phyloP scores from a whole-genome alignment of 495 filamentous ascomycete genomes.

The Massariosphaeria phaeospora region DNA sequence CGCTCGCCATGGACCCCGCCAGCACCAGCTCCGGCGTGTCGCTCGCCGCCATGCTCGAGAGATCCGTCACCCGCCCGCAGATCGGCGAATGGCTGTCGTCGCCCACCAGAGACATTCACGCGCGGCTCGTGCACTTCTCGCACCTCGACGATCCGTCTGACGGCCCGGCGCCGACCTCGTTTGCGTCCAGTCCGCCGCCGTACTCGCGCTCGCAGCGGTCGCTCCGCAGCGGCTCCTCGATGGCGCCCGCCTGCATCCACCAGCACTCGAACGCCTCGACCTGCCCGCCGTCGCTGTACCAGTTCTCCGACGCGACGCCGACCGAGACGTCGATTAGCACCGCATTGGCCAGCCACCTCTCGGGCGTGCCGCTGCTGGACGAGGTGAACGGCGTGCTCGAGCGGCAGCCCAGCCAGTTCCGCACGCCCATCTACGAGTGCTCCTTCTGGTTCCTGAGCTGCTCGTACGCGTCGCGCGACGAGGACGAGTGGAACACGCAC shows the following conservation, averaged over 20 bases:
- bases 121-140: constrained; percentile 26
- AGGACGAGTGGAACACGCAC: constrained; percentile 28
- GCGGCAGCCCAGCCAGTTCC: constrained; percentile 5
- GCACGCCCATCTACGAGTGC: constrained; percentile 26
- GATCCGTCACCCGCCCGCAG: constrained; percentile 9
- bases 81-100: constrained; percentile 24
- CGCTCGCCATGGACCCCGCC: constrained; percentile 15
- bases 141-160: constrained; percentile 11
- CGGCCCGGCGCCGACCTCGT: constrained; percentile 5
- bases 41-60: constrained; percentile 21
- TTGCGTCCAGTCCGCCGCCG: constrained; percentile 3
- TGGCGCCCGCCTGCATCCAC: constrained; percentile 31
- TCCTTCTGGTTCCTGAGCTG: constrained; percentile 34
- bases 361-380: constrained; percentile 29
- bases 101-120: constrained; percentile 23
- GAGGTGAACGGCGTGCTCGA: constrained; percentile 29
- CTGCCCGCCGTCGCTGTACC: constrained; percentile 27
- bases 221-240: constrained; percentile 15
- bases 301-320: constrained; percentile 24
- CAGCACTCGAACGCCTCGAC: constrained; percentile 22
- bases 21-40: constrained; percentile 6
- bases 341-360: constrained; percentile 21
- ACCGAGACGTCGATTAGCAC: constrained; percentile 30
- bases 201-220: background rate
- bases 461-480: constrained; percentile 22